Base-by-base conservation (phyloP, 208 protist genomes). In the Leishmania tropica region DNA sequence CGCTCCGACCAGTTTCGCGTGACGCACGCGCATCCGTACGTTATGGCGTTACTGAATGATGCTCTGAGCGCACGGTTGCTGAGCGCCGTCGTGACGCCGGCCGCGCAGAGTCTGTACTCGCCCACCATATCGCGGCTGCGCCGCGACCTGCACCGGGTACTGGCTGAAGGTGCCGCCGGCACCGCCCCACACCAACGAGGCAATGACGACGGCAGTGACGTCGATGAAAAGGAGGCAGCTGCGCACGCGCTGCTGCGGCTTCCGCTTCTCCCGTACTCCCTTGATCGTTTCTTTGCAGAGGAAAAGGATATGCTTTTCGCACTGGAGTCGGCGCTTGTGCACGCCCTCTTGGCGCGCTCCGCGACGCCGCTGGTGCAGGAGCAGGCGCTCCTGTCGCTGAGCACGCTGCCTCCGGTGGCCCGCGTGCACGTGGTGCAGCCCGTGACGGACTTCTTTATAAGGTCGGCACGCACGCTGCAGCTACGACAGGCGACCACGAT, bases 371-470 rank as follows among this genome's bases (percentile, higher is more conserved):
- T 51, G n/a, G 84, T 93, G 45, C 83, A 89, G 78, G 90, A 96
- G 79, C 89, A 91, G 79, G 87, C 87, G n/a, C 83, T 94, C 51
- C 48, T 92, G 17, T 88, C 93, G 11, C 75, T 96, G 53, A 85
- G 87, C 40, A 87, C 87, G 8, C 79, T 96, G 54, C 93, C 93
- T 0, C 64, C 80, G 4, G 85, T 87, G 74, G 90, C 85, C 1
- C 85, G 86, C n/a, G 81, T 70, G 67, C 93, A 94, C 76, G 84
- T 87, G 47, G 85, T 86, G 42, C 77, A 85, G 45, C 88, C 90
- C n/a, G 72, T 96, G 24, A 83, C 89, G 10, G 90, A 96, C 67
- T 92, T 90, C 68, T 83, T 92, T n/a, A 64, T 85, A 48, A 58
- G 79, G 17, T 76, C 5, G 60, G 65, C 78, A 21, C 82, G 47